Percentiles rank a stretch among this genome's conserved stretches.
phyloP scores from a whole-genome alignment of 176 grass and related monocot genomes.

The Aegilops speltoides region DNA sequence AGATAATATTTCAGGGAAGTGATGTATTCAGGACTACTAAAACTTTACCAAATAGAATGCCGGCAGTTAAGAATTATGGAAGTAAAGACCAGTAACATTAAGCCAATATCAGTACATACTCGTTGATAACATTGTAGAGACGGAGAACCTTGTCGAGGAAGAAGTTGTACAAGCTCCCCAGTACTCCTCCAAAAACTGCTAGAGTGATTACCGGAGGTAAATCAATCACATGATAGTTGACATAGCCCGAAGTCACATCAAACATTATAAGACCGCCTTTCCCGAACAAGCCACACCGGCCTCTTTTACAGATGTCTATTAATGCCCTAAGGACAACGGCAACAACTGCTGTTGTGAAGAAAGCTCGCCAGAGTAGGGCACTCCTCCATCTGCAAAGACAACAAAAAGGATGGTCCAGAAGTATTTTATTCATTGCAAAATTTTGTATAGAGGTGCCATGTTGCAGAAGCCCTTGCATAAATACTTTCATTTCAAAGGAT shows the following conservation, averaged over 20 bases:
- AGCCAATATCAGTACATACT: constrained; percentile 51
- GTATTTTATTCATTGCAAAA: background rate
- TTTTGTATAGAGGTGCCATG: background rate
- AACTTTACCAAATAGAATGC: background rate
- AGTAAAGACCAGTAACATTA: constrained; percentile 14
- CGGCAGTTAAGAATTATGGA: background rate
- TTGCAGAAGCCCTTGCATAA: constrained; percentile 1
- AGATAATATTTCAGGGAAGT: constrained; percentile 5
- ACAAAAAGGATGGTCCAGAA: constrained; percentile 2
- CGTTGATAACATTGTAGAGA: constrained; percentile 72
- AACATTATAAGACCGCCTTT: constrained; percentile 99
- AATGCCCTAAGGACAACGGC: constrained; percentile 79
- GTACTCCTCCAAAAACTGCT: constrained; percentile 78
- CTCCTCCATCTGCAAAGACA: constrained; percentile 86
- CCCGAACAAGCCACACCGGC: constrained; percentile 88
- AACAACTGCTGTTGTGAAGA: constrained; percentile 91
- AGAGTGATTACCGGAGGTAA: constrained; percentile 68
- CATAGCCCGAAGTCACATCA: constrained; percentile 75
- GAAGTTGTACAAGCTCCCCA: constrained; percentile 85
- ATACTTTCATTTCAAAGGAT: background rate
- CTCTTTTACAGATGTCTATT: constrained; percentile 82
- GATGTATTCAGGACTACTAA: background rate
- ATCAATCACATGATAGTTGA: constrained; percentile 64
- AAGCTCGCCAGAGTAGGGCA: constrained; percentile 88
- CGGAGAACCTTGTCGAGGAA: constrained; percentile 76